These are phyloP conservation scores for Cercospora canescens DNA, from an alignment of 2,329 filamentous ascomycete genomes.

Conservation along the genomic window DNA sequence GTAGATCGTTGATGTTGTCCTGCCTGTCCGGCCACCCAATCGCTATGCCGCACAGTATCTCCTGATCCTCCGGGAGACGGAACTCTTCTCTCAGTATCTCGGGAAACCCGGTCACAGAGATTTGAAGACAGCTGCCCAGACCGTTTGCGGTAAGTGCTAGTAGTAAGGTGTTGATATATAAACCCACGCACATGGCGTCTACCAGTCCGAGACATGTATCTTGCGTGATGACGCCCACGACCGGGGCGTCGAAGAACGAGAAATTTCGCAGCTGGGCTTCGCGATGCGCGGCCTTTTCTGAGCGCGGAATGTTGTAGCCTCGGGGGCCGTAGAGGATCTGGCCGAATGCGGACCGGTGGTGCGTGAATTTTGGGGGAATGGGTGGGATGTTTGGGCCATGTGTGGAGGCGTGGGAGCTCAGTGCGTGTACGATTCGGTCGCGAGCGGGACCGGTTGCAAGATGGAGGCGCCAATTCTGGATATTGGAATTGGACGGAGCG, in stretches of 20 bases:
- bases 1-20: slow-evolving; percentile 13
- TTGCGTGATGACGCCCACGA: slow-evolving; percentile 24
- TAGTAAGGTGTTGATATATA: slow-evolving; percentile 30
- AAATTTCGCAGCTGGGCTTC: slow-evolving; percentile 25
- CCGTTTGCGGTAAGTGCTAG: slow-evolving; percentile 27
- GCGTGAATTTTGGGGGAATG: slow-evolving; percentile 21
- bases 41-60: slow-evolving; percentile 28
- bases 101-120: slow-evolving; percentile 28
- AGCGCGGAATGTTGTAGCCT: slow-evolving; percentile 25
- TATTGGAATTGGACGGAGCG: slow-evolving; percentile 26
- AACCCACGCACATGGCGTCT: slow-evolving; percentile 28
- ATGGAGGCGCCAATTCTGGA: slow-evolving; percentile 23
- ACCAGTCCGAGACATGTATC: slow-evolving; percentile 18
- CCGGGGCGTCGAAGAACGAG: slow-evolving; percentile 28
- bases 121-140: slow-evolving; percentile 25
- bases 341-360: slow-evolving; percentile 28
- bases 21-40: slow-evolving; percentile 22
- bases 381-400: slow-evolving; percentile 20
- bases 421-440: slow-evolving; percentile 19
- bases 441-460: slow-evolving; percentile 22
- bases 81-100: slow-evolving; percentile 25
- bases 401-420: slow-evolving; percentile 10
- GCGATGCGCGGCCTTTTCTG: slow-evolving; percentile 12
- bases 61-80: slow-evolving; percentile 21
- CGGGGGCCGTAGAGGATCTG: slow-evolving; percentile 25